Evolutionary conservation across 805 yeast genomes (phyloP), one percentile per base, ranked within the genome.

Genomic region (Starmerella powellii): DNA sequence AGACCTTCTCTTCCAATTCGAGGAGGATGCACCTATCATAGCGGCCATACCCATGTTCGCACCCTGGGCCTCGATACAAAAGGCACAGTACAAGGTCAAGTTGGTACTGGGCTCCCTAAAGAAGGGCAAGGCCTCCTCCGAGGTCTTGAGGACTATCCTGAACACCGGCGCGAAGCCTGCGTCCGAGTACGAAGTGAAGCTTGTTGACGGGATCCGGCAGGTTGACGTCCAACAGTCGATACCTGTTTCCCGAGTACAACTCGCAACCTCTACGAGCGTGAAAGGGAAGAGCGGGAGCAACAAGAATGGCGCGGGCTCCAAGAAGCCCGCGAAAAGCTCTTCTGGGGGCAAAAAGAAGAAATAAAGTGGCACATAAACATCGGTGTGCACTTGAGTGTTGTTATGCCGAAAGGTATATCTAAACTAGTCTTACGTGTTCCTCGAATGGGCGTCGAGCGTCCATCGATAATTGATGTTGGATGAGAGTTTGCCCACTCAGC

Each of bases 31-130:
- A 55, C 63, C 55, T 2, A 63, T 82, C 10, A 54, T 67, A 10
- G 82, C 76, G 44, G 75, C 81, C 6, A 71, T 88, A 11, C 93
- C 95, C 1, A 76, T 84, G 16, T 88, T 86, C 68, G 96, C 91
- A 0, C 98, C 98, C 2, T 91, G 95, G 95, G 62, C 73, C 11
- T 71, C 96, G 0, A 59, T 91, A 49, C 70, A 66, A 45, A 80
- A 80, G 57, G 74, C 70, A 59, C 78, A 81, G 55, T 86, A 82
- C 62, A 85, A 85, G 58, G 78, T 83, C 28, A 88, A 88, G 58
- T 62, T 88, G 24, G 82, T 77, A 51, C 87, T 94, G 0, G 83
- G 83, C 2, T 66, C 71, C 23, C 76, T 78, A 21, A 91, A 91
- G 59, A 87, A 88, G 57, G 94, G 95, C 2, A 91, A 91, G 56